Evolutionary conservation across 306 rosid species (phyloP).

Genomic region (Malus fusca): DNA sequence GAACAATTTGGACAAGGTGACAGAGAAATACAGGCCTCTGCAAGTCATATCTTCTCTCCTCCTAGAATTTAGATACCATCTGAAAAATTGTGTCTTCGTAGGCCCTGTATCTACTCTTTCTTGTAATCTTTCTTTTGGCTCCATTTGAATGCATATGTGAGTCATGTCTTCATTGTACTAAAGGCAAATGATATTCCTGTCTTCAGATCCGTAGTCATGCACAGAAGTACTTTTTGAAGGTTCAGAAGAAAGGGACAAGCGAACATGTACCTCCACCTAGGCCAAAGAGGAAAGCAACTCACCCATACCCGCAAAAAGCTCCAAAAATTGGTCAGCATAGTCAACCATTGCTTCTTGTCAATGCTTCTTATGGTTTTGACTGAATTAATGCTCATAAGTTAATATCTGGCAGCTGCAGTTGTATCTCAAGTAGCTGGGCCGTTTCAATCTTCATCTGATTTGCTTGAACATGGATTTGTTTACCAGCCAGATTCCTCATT

Average conservation of each 20-base stretch:
- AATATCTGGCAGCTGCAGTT: conserved; percentile 38
- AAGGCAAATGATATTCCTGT: conserved; percentile 1
- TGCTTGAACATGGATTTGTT: conserved; percentile 42
- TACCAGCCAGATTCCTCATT: conserved; percentile 59
- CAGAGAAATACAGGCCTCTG: not conserved
- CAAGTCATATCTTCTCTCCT: not conserved
- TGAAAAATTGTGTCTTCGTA: not conserved
- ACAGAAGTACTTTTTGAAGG: conserved; percentile 88
- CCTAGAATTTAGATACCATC: not conserved
- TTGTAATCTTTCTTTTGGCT: not conserved
- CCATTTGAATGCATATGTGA: not conserved
- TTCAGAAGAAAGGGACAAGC: conserved; percentile 81
- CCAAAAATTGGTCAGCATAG: conserved; percentile 54
- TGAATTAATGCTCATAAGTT: conserved; percentile 8
- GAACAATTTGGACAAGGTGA: not conserved
- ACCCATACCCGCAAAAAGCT: conserved; percentile 96
- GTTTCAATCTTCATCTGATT: conserved; percentile 51
- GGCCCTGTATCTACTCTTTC: not conserved
- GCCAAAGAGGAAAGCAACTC: conserved; percentile 91
- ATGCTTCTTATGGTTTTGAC: not conserved
- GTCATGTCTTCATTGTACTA: not conserved
- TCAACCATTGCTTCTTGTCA: not conserved
- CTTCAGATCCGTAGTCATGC: conserved; percentile 94
- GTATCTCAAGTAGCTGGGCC: conserved; percentile 35
- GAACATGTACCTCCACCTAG: conserved; percentile 98